Base-by-base conservation (phyloP, 2,329 filamentous ascomycete genomes). In the Raffaelea albimanens region DNA sequence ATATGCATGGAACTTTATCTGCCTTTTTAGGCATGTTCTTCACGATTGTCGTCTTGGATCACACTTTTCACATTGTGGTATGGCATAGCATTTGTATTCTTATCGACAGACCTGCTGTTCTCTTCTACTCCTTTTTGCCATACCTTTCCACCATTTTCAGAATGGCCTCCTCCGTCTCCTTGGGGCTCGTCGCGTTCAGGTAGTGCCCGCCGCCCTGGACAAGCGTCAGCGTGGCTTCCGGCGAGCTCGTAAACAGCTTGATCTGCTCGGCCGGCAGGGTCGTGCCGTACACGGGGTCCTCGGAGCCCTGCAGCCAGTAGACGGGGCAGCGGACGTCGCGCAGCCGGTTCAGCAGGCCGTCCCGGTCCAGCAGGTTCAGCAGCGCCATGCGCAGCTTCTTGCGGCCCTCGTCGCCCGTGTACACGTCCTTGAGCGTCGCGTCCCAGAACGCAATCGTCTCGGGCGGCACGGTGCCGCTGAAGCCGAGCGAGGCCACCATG, bases 271-370 rank as follows among this genome's bases (percentile, higher is more conserved):
- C 53, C 1, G 70, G 66, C 18, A 71, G 57, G 3, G 51, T 56
- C 2, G 58, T 58, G 4, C 66, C 61, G 53, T 67, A 76, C 0
- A 71, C 66, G 0, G 61, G 61, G 52, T 76, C 73, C 2, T 63
- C 62, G 2, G 66, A 66, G 16, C 71, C 71, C 72, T 75, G 72
- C 16, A 76, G 60, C 73, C 73, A 76, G 47, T 70, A 65, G 9
- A 77, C 69, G 2, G 73, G 73, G 48, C 72, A 76, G 49, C 61
- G 67, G 49, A 77, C 57, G 50, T 76, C 68, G 19, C 62, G 52
- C 34, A 76, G 48, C 11, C 73, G 62, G n/a, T 64, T 51, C 8
- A 72, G 55, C 5, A 76, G 61, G 1, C 72, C 67, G 46, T 76
- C 73, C 33, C 74, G 59, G 49, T 71, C 68, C 13, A 70, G 44